Percentiles rank a stretch among this genome's conserved stretches.
Conservation (phyloP, 2,329 filamentous ascomycete species). For the Hypoxylon sp. region DNA sequence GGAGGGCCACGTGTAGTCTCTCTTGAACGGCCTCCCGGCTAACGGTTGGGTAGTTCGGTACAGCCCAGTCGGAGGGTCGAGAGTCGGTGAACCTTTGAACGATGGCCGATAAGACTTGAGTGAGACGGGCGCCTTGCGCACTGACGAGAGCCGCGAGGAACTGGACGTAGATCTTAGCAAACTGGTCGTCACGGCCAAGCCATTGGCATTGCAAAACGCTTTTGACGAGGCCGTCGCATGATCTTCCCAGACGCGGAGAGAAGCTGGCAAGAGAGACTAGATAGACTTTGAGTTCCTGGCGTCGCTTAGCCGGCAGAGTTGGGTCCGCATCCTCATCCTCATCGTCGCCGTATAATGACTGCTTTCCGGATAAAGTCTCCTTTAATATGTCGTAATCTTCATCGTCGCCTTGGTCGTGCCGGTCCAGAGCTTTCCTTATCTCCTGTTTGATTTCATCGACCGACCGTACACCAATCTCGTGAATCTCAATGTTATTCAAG, state of each 20-base stretch:
- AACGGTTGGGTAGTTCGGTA: constrained; percentile 69
- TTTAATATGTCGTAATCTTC: constrained; percentile 73
- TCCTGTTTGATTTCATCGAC: constrained; percentile 68
- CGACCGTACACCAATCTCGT: constrained; percentile 65
- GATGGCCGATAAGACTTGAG: constrained; percentile 81
- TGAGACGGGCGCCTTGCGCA: constrained; percentile 83
- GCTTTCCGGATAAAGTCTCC: constrained; percentile 67
- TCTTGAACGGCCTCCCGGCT: constrained; percentile 74
- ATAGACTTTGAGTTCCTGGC: constrained; percentile 70
- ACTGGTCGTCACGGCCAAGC: constrained; percentile 73
- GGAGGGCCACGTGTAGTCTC: constrained; percentile 80
- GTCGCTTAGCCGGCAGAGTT: constrained; percentile 48
- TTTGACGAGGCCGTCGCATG: constrained; percentile 70
- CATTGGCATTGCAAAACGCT: constrained; percentile 72
- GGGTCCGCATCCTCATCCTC: constrained; percentile 62
- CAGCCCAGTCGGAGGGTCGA: constrained; percentile 60
- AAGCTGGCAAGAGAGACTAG: constrained; percentile 73
- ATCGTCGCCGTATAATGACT: constrained; percentile 58
- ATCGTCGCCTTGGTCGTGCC: constrained; percentile 68
- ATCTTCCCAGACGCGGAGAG: constrained; percentile 69
- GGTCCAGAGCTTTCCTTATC: constrained; percentile 68
- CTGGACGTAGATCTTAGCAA: constrained; percentile 75
- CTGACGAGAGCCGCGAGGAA: constrained; percentile 81
- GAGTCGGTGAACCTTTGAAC: constrained; percentile 78
- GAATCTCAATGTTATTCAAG: constrained; percentile 67